These are phyloP conservation scores for Leptomonas pyrrhocoris DNA, from an alignment of 208 protist species.

Conservation along the genomic window DNA sequence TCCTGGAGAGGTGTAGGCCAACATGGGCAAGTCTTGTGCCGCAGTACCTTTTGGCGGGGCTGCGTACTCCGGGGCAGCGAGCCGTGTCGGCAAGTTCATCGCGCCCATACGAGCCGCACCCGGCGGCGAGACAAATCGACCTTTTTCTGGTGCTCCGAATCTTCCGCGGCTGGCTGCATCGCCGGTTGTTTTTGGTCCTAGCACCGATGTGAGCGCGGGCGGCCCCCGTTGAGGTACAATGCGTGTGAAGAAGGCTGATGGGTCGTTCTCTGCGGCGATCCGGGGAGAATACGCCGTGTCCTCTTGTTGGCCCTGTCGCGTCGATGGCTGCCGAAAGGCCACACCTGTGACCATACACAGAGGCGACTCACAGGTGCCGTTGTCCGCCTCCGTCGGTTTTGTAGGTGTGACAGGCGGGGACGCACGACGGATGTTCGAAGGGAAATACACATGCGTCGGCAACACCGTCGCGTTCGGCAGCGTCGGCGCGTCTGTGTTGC, in stretches of 20 bases:
- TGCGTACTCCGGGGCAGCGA: neutral
- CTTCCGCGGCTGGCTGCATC: neutral
- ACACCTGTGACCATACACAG: no score
- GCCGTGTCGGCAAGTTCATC: neutral
- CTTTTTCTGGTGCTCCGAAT: neutral
- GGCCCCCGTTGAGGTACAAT: neutral
- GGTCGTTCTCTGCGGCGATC: neutral
- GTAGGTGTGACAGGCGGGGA: no score
- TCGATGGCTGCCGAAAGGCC: no score
- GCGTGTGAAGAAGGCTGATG: neutral
- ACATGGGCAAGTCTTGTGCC: conserved; percentile 14
- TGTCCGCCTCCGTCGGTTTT: no score
- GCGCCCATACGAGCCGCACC: neutral
- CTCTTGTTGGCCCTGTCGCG: no score
- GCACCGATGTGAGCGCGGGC: neutral
- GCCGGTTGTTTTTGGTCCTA: neutral
- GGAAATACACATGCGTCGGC: no score
- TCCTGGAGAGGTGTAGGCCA: conserved; percentile 16
- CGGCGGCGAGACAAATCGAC: neutral
- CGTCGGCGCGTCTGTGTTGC: no score
- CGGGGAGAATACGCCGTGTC: neutral
- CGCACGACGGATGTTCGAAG: no score
- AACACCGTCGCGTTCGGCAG: no score
- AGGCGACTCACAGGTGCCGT: no score
- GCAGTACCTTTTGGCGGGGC: neutral